Percentiles rank a stretch among this genome's conserved stretches.
Evolutionary conservation across 331 rosid genomes (phyloP).

Genomic region (Erythrophleum ivorense): DNA sequence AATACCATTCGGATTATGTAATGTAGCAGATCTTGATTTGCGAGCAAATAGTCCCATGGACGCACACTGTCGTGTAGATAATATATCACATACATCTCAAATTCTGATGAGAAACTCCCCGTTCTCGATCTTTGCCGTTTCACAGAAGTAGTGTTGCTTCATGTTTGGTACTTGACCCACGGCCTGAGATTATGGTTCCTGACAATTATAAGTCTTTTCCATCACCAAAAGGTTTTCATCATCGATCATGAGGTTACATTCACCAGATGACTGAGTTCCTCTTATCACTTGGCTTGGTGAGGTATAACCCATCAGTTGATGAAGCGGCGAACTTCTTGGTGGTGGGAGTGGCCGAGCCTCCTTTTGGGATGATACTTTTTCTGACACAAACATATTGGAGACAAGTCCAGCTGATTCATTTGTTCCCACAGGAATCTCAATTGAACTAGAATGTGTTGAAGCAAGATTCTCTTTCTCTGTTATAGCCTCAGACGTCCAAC

Average conservation of each 20-base stretch:
- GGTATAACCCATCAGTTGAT: slow-evolving; percentile 87
- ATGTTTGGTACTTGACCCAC: slow-evolving; percentile 1
- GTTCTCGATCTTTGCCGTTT: slow-evolving; percentile 35
- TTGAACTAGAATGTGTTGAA: slow-evolving; percentile 45
- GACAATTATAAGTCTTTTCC: not conserved
- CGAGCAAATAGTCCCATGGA: not conserved
- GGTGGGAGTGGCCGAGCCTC: slow-evolving; percentile 36
- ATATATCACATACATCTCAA: slow-evolving; percentile 8
- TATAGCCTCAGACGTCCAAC: slow-evolving; percentile 38
- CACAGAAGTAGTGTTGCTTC: not conserved
- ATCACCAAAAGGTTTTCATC: slow-evolving; percentile 33
- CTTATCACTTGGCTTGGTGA: slow-evolving; percentile 73
- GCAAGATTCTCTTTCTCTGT: slow-evolving; percentile 42
- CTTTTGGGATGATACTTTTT: slow-evolving; percentile 49
- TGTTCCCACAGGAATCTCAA: slow-evolving; percentile 36
- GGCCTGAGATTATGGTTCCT: slow-evolving; percentile 14
- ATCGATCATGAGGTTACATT: slow-evolving; percentile 38
- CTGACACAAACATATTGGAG: slow-evolving; percentile 37
- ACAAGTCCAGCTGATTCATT: slow-evolving; percentile 41
- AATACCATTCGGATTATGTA: too few relatives aligned
- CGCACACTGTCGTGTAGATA: not conserved
- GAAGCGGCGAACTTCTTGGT: slow-evolving; percentile 70
- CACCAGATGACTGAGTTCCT: slow-evolving; percentile 47
- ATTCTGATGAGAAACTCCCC: slow-evolving; percentile 25
- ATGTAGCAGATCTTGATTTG: not conserved